These are phyloP conservation scores for Aureobasidium sp. DNA, from an alignment of 2,329 filamentous ascomycete genomes.

Conservation along the genomic window DNA sequence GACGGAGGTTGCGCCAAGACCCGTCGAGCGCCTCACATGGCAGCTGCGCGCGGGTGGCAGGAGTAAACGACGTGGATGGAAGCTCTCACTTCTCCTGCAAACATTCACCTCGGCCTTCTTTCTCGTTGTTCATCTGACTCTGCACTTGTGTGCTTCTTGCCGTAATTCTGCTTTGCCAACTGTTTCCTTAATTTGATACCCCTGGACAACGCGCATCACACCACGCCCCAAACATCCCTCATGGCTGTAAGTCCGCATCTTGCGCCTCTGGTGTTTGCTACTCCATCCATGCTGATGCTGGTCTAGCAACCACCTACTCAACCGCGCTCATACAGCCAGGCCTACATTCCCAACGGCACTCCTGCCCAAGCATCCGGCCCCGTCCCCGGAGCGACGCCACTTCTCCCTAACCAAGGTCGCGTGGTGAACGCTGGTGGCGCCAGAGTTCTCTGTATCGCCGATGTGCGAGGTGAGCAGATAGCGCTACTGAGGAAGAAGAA, in stretches of 20 bases:
- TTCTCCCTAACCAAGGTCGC: constrained; percentile 45
- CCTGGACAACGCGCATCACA: neutral
- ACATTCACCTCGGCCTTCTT: neutral
- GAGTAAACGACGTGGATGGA: constrained; percentile 8
- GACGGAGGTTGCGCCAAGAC: no score
- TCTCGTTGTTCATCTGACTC: constrained; percentile 4
- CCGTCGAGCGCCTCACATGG: neutral
- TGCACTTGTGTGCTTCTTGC: constrained; percentile 1
- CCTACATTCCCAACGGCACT: constrained; percentile 40
- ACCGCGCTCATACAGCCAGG: constrained; percentile 42
- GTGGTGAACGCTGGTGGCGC: constrained; percentile 41
- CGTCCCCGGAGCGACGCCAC: constrained; percentile 36
- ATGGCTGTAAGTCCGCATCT: constrained; percentile 13
- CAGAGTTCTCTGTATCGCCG: constrained; percentile 43
- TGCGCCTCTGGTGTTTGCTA: neutral
- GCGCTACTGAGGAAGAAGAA: neutral
- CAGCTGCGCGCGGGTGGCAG: neutral
- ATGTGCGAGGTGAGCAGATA: constrained; percentile 38
- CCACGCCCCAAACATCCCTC: neutral
- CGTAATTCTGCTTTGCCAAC: neutral
- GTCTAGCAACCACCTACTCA: constrained; percentile 41
- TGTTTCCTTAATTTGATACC: constrained; percentile 11
- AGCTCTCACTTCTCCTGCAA: neutral
- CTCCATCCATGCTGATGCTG: neutral
- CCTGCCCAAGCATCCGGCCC: constrained; percentile 24